phyloP scores from a whole-genome alignment of 2,329 filamentous ascomycete species.

The Pestalotiopsis sp. region DNA sequence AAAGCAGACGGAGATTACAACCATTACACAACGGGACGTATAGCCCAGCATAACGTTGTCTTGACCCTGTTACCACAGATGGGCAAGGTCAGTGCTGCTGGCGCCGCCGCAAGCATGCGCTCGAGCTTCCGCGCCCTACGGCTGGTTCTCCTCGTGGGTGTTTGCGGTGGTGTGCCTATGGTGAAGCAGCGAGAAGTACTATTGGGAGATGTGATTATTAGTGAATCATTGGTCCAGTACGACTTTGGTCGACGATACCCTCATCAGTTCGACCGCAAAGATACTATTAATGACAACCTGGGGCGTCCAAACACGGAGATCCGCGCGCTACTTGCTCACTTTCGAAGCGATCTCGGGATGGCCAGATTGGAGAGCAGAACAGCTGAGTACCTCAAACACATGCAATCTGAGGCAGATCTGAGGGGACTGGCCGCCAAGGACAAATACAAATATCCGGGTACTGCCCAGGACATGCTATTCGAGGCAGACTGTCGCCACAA shows the following conservation, averaged over 20 bases:
- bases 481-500: no score
- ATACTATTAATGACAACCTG: conserved; percentile 10
- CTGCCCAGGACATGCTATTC: no score
- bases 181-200: conserved; percentile 26
- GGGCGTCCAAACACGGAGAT: conserved; percentile 5
- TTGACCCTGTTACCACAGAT: neutral
- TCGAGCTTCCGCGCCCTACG: conserved; percentile 29
- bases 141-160: conserved; percentile 34
- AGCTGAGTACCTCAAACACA: no score
- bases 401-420: no score
- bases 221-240: conserved; percentile 33
- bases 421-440: no score
- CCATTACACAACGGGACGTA: neutral
- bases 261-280: conserved; percentile 17
- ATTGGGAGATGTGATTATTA: conserved; percentile 36
- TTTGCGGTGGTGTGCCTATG: conserved; percentile 30
- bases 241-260: conserved; percentile 30
- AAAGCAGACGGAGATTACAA: no score
- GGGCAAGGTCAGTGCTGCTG: conserved; percentile 20
- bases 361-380: no score
- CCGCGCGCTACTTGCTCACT: conserved; percentile 27
- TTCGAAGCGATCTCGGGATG: no score
- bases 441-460: no score
- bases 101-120: conserved; percentile 25
- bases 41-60: neutral